Evolutionary conservation across 208 protist species (phyloP), one percentile per base, ranked within the genome.

Genomic region (Balamuthia mandrillaris): DNA sequence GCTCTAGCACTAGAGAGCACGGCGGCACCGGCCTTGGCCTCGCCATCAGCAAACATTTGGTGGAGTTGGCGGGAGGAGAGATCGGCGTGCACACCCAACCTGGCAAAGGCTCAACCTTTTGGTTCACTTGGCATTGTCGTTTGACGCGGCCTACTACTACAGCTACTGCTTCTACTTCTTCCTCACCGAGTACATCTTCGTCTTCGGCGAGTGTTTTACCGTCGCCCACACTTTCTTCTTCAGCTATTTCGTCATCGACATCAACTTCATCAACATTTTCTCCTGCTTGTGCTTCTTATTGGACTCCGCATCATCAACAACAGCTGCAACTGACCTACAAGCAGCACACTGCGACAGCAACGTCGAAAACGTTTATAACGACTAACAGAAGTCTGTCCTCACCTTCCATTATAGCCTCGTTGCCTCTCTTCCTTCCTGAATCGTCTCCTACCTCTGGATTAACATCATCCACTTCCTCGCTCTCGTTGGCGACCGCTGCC

Each of bases 51-150:
- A 74, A 74, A 9, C 65, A 74, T n/a, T 42, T 74, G 24, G 65
- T 74, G 10, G 37, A 42, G 2, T 42, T 74, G 39, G 83, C 87
- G 78, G 39, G 47, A 33, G 88, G 88, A 49, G 5, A 42, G 41
- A 87, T 90, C 27, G 60, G 82, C 31, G 65, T 88, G 16, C 60
- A 81, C n/a, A 68, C 44, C 35, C 44, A 35, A 31, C 3, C 44
- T 18, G 51, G 75, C 47, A n/a, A 66, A 6, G 87, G 87, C n/a
- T 81, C 74, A 14, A 51, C 3, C 18, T 89, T 89, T 70, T 37
- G 16, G 37, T 88, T 88, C 72, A 52, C 52, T 70, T n/a, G 18
- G 61, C 35, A 51, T 24, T 21, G 61, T 56, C 18, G 18, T 24
- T n/a, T 18, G 35, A 21, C 18, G 18, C 35, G 29, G 18, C 18